These are phyloP conservation scores for Eimeria sp. DNA, from an alignment of 169 alveolate species.

Conservation along the genomic window DNA sequence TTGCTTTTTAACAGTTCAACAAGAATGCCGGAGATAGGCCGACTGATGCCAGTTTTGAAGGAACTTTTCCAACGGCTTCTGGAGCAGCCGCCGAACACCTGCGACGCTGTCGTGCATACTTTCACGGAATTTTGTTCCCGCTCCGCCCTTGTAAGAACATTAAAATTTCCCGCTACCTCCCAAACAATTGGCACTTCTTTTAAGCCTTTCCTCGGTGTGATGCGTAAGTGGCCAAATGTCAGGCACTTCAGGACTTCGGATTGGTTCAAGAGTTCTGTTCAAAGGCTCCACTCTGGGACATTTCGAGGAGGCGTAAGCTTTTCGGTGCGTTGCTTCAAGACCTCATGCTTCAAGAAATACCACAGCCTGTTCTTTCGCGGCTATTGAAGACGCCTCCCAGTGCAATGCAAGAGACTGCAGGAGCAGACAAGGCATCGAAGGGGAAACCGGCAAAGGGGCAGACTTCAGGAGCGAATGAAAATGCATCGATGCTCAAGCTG, in stretches of 20 bases:
- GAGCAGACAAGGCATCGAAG: conserved; percentile 21
- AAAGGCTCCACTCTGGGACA: conserved; percentile 64
- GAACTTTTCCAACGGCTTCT: conserved; percentile 55
- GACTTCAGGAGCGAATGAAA: conserved; percentile 16
- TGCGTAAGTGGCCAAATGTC: conserved; percentile 13
- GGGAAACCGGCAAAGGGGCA: conserved; percentile 29
- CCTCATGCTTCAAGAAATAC: conserved; percentile 22
- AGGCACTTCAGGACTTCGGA: conserved; percentile 68
- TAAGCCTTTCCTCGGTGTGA: neutral
- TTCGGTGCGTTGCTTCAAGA: conserved; percentile 71
- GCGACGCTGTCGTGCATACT: conserved; percentile 36
- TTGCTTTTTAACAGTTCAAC: conserved; percentile 5
- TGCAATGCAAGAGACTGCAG: conserved; percentile 11
- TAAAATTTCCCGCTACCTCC: neutral
- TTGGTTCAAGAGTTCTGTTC: conserved; percentile 56
- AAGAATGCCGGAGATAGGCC: neutral
- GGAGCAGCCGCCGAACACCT: conserved; percentile 42
- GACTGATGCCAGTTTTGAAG: conserved; percentile 46
- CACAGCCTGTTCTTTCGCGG: conserved; percentile 61
- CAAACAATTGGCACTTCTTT: neutral
- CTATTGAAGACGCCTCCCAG: conserved; percentile 12
- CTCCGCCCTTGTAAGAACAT: conserved; percentile 54
- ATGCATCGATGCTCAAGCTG: conserved; percentile 1
- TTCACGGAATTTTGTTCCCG: conserved; percentile 70
- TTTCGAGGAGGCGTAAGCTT: conserved; percentile 50